These are phyloP conservation scores for Paecilomyces dactylethromorphus DNA, from an alignment of 2,329 filamentous ascomycete genomes.

Conservation along the genomic window DNA sequence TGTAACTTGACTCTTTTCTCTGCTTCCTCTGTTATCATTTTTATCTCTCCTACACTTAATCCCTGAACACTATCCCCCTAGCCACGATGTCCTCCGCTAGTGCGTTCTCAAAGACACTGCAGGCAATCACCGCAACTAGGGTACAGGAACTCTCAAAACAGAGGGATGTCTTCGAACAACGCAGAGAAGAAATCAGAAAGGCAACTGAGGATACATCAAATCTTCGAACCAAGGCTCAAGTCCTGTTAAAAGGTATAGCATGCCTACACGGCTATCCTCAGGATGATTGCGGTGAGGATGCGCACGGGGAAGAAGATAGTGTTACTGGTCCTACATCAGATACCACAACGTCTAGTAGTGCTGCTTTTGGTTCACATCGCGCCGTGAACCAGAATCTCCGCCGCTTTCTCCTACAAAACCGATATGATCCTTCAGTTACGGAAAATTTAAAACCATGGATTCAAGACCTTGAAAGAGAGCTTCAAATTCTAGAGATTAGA, in stretches of 20 bases:
- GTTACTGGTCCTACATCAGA: background rate
- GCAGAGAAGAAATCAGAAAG: conserved; percentile 38
- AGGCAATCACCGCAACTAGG: conserved; percentile 51
- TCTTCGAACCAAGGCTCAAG: conserved; percentile 23
- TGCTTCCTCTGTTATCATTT: no score
- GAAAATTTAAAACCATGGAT: conserved; percentile 42
- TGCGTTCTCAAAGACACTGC: conserved; percentile 47
- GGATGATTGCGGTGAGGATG: conserved; percentile 28
- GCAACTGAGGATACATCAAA: conserved; percentile 21
- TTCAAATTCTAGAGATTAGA: conserved; percentile 47
- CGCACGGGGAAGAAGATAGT: conserved; percentile 16
- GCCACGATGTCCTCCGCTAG: conserved; percentile 23
- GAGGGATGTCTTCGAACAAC: conserved; percentile 42
- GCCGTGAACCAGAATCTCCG: conserved; percentile 38
- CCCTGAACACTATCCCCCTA: no score
- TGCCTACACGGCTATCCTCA: conserved; percentile 29
- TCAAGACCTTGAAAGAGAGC: conserved; percentile 37
- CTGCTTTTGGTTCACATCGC: no score
- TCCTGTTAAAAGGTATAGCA: conserved; percentile 31
- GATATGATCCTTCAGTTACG: conserved; percentile 49
- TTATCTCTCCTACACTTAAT: no score
- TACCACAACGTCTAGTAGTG: conserved; percentile 12
- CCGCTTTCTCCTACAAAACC: conserved; percentile 48
- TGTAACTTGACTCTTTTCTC: no score
- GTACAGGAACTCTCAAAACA: conserved; percentile 51